phyloP scores from a whole-genome alignment of 495 filamentous ascomycete species.

The Daldinia decipiens region DNA sequence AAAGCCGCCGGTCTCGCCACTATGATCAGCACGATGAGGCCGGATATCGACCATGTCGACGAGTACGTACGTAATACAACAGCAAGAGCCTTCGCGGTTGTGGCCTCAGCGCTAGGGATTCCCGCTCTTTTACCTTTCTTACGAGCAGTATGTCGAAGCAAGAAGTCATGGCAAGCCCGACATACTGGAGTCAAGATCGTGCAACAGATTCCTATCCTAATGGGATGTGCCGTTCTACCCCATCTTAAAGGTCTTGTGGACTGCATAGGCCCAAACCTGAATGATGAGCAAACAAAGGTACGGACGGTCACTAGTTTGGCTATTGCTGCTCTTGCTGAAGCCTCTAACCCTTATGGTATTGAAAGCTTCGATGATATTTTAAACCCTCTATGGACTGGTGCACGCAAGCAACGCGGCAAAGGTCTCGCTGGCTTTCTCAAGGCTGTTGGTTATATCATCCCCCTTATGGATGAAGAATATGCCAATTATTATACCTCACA shows the following conservation, averaged over 20 bases:
- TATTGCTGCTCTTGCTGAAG: constrained; percentile 95
- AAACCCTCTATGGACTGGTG: constrained; percentile 96
- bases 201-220: constrained; percentile 98
- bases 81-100: constrained; percentile 95
- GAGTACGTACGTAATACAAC: constrained; percentile 99
- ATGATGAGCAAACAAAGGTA: constrained; percentile 98
- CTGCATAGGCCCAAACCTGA: constrained; percentile 93
- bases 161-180: constrained; percentile 98
- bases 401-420: constrained; percentile 94
- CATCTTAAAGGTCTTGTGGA: constrained; percentile 97
- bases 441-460: constrained; percentile 97
- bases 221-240: constrained; percentile 97
- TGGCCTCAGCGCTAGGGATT: constrained; percentile 95
- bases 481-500: constrained; percentile 98
- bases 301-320: constrained; percentile 94
- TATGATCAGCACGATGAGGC: constrained; percentile 99
- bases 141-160: constrained; percentile 93
- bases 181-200: constrained; percentile 99
- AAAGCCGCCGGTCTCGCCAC: constrained; percentile 97
- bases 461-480: constrained; percentile 99
- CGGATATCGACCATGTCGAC: constrained; percentile 98
- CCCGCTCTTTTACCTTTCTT: constrained; percentile 95
- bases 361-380: constrained; percentile 98
- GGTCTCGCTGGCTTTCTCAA: constrained; percentile 96
- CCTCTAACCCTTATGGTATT: constrained; percentile 97